These are phyloP conservation scores for Pluteus cervinus DNA, from an alignment of 768 basidiomycete genomes.

Conservation along the genomic window DNA sequence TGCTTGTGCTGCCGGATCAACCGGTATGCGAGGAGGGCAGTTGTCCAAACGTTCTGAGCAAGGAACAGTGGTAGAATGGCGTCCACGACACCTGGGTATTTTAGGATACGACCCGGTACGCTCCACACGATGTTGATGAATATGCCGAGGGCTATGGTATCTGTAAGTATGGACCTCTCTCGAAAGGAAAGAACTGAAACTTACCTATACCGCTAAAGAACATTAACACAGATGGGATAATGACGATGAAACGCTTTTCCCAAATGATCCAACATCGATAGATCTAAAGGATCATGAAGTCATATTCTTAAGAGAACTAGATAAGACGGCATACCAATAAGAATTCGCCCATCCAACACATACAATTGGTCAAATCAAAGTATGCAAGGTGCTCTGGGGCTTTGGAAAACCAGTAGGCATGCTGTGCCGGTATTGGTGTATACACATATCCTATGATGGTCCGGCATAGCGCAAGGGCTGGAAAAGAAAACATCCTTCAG, in stretches of 20 bases:
- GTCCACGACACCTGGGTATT: not conserved
- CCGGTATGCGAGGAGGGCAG: constrained; percentile 18
- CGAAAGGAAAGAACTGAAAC: constrained; percentile 1
- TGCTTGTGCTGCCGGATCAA: constrained; percentile 18
- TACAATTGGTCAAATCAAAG: constrained; percentile 7
- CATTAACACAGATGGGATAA: constrained; percentile 16
- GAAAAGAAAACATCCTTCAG: constrained; percentile 5
- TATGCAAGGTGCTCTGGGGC: not conserved
- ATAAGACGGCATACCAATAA: constrained; percentile 17
- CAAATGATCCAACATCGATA: constrained; percentile 24
- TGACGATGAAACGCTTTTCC: constrained; percentile 14
- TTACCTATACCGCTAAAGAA: constrained; percentile 16
- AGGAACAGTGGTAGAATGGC: constrained; percentile 6
- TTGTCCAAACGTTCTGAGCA: constrained; percentile 18
- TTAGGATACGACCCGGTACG: not conserved
- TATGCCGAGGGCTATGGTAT: too few species aligned
- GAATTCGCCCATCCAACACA: constrained; percentile 23
- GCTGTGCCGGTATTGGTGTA: too few species aligned
- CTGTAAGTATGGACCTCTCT: not conserved
- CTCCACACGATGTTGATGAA: not conserved
- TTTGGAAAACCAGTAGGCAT: not conserved
- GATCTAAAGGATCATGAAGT: constrained; percentile 9
- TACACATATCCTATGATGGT: not conserved
- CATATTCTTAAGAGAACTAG: not conserved
- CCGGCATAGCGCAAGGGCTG: constrained; percentile 15